These are phyloP conservation scores for Solanum rostratum DNA, from an alignment of 257 asterid species.

Conservation along the genomic window DNA sequence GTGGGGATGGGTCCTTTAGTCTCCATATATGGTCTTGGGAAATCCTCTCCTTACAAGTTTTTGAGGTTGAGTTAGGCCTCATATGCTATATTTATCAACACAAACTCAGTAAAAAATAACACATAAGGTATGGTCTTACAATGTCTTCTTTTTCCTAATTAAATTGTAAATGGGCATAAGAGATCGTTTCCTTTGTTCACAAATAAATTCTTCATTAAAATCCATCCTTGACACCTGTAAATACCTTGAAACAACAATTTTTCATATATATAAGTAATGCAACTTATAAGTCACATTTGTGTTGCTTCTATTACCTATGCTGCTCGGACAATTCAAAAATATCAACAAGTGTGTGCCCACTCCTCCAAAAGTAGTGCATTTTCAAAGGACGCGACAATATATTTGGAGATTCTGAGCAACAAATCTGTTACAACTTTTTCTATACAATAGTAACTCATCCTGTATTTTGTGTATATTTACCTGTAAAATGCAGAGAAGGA, in stretches of 20 bases:
- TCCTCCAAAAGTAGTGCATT: background rate
- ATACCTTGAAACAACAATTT: background rate
- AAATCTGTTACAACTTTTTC: background rate
- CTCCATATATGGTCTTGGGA: background rate
- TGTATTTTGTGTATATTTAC: background rate
- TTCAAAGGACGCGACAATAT: background rate
- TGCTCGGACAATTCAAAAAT: too few species aligned
- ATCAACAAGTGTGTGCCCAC: too few species aligned
- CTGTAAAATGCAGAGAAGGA: background rate
- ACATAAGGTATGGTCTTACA: background rate
- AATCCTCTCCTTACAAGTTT: too few species aligned
- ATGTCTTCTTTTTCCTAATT: background rate
- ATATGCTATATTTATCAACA: background rate
- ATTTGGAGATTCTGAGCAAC: background rate
- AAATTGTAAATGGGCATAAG: background rate
- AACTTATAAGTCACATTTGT: background rate
- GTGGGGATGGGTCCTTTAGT: background rate
- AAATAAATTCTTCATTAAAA: background rate
- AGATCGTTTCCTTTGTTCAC: background rate
- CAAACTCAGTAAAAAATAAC: background rate
- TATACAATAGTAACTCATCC: background rate
- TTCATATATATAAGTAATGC: background rate
- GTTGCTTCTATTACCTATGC: background rate
- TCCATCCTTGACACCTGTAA: background rate
- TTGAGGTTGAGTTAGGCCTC: background rate